Base-by-base conservation (phyloP, 306 rosid species). In the Dryas octopetala region DNA sequence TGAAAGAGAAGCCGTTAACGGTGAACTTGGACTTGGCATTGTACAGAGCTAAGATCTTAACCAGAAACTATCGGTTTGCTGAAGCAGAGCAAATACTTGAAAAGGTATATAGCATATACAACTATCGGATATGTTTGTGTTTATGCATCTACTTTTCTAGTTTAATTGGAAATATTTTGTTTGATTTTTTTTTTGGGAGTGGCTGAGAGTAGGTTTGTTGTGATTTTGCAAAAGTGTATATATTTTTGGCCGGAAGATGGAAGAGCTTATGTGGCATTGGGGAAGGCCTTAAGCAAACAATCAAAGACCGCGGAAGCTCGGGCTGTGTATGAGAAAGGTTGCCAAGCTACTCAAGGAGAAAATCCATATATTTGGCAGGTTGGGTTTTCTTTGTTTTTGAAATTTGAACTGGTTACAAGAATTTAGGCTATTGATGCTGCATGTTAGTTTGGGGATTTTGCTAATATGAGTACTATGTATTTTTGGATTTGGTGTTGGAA, bases 291-390 rank as follows among this genome's bases (percentile, higher is more conserved):
- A 57, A 84, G 86, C 78, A 95, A 85, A 84, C 97, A 89, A 85
- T 86, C 88, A 5, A 95, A 87, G 86, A 84, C 75, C 12, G 79
- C 62, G 26, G 86, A 90, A 80, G 98, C 98, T n/a, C 89, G 96
- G 76, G 85, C 86, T 75, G 76, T 91, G 68, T 95, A 95, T 70
- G 98, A 95, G 87, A 83, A 87, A 83, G 98, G 98, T 65, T 90
- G 96, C 83, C 98, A 95, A 50, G 95, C 97, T 51, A 95, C 97
- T 60, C 97, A 91, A 74, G 97, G 97, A 78, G 97, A 95, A 84
- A 95, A 95, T 84, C 72, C 97, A 46, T 95, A 71, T 86, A 86
- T 95, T 74, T 95, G 98, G 98, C 98, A 91, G 97, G 98, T 95
- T 75, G 76, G 80, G 72, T 26, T 76, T 68, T 53, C 28, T 55